Conservation (phyloP, 164 flowering plant genomes). For the Amborella trichopoda region DNA sequence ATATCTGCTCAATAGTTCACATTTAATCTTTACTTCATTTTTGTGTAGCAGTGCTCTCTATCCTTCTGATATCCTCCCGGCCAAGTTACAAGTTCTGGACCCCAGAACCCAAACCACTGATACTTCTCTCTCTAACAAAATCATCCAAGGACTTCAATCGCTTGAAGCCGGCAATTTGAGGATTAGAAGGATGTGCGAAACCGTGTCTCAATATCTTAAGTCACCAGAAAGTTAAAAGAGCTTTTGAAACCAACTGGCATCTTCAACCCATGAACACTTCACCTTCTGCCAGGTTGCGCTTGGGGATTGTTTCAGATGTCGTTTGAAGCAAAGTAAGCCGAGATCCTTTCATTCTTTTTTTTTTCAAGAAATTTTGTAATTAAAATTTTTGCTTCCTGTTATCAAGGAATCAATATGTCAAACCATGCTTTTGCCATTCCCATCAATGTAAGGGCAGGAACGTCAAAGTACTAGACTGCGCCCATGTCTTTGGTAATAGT, state of each 20-base stretch:
- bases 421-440: too few relatives aligned
- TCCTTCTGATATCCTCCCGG: conserved; percentile 38
- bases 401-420: too few relatives aligned
- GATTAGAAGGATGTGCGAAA: conserved; percentile 33
- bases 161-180: conserved; percentile 28
- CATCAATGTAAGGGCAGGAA: too few relatives aligned
- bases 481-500: too few relatives aligned
- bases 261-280: not conserved
- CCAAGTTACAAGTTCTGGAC: conserved; percentile 11
- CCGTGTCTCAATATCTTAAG: conserved; percentile 27
- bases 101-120: conserved; percentile 2
- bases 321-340: too few relatives aligned
- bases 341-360: too few relatives aligned
- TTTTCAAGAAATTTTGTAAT: too few relatives aligned
- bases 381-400: too few relatives aligned
- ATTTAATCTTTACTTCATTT: conserved; percentile 2
- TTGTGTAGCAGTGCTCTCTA: conserved; percentile 41
- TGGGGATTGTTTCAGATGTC: too few relatives aligned
- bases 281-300: too few relatives aligned
- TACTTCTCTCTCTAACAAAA: conserved; percentile 14
- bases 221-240: conserved; percentile 10
- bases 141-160: conserved; percentile 16
- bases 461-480: too few relatives aligned
- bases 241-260: not conserved
- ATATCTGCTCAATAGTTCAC: not conserved